A percentile compares a stretch with the other conserved stretches of the same genome.
Conservation (phyloP, 331 rosid genomes). For the Stylosanthes scabra region DNA sequence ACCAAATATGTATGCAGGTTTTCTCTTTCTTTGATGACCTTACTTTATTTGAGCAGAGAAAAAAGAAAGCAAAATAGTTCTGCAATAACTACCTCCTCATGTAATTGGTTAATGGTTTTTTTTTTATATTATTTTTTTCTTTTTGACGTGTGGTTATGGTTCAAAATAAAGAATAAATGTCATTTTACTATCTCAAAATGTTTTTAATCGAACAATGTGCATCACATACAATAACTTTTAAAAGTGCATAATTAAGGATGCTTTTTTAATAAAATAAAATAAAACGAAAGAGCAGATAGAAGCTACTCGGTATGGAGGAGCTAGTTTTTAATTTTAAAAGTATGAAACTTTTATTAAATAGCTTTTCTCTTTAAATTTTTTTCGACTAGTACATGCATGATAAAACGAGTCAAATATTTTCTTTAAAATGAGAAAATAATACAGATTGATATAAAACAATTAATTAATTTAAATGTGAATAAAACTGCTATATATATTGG, state of each 20-base stretch:
- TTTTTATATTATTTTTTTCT: no score
- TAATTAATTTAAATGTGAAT: no score
- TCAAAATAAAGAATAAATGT: neutral
- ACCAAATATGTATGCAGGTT: no score
- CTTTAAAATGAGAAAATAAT: neutral
- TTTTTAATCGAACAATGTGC: neutral
- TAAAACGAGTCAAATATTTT: neutral
- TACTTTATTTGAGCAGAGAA: no score
- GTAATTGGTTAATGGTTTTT: neutral
- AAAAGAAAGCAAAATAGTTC: neutral
- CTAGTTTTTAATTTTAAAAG: neutral
- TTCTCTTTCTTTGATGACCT: no score
- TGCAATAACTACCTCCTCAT: neutral
- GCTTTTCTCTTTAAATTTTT: neutral
- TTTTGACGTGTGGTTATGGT: neutral
- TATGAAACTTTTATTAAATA: conserved; percentile 3
- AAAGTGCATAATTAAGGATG: neutral
- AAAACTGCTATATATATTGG: no score
- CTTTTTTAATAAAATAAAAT: neutral
- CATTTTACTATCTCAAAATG: neutral
- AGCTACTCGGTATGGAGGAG: neutral
- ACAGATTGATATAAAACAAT: no score
- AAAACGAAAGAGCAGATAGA: neutral
- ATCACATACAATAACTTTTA: neutral
- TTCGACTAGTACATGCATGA: neutral